Evolutionary conservation across 1,284 basidiomycete species (phyloP).

Genomic region (Trametes versicolor): DNA sequence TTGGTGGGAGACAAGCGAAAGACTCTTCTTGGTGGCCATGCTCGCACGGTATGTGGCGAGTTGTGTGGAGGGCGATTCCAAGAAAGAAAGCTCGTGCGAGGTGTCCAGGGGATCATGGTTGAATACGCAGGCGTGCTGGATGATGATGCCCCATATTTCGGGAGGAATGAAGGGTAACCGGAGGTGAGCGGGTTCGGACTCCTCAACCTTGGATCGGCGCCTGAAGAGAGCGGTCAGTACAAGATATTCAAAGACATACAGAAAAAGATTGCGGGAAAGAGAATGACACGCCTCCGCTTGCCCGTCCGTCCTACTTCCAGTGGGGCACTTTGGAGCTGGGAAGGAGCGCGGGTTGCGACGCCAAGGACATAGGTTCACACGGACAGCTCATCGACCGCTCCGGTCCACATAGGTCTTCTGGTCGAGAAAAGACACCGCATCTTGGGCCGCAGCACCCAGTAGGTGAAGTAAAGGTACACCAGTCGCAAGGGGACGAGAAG

Average conservation of each 20-base stretch:
- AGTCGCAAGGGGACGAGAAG: neutral
- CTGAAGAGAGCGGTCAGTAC: constrained; percentile 20
- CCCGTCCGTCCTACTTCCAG: neutral
- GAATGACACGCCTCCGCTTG: neutral
- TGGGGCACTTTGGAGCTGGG: neutral
- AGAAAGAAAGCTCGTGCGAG: constrained; percentile 58
- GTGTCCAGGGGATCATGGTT: constrained; percentile 57
- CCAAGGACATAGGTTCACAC: constrained; percentile 21
- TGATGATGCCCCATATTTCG: constrained; percentile 69
- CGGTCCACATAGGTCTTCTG: neutral
- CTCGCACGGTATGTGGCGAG: constrained; percentile 55
- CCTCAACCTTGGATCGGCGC: constrained; percentile 22
- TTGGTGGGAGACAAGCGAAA: constrained; percentile 62
- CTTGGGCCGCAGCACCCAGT: no score
- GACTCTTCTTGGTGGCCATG: constrained; percentile 58
- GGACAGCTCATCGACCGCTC: constrained; percentile 21
- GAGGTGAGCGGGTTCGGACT: constrained; percentile 6
- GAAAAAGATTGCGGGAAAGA: neutral
- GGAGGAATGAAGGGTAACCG: constrained; percentile 57
- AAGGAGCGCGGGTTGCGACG: neutral
- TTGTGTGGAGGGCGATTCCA: constrained; percentile 53
- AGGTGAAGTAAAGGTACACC: neutral
- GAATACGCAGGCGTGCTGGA: constrained; percentile 59
- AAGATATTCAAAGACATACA: neutral
- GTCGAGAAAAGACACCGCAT: neutral